Base-by-base conservation (phyloP, 805 yeast genomes). In the Nakazawaea populi region DNA sequence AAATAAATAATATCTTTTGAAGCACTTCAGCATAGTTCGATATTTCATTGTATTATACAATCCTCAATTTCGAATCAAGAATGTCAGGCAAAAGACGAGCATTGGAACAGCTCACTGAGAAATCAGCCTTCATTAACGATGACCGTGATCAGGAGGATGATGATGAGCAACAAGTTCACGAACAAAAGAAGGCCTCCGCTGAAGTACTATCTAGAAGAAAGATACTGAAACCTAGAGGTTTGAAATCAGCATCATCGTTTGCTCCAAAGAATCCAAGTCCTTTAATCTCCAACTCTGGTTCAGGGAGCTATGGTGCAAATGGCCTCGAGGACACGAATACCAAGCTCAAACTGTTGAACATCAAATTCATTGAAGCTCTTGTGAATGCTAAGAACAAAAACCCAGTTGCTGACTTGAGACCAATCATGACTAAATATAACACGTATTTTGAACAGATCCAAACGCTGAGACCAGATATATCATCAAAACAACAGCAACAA, bases 51-150 rank as follows among this genome's bases (percentile, higher is more conserved):
- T 3, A 18, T 18, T 18, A 18, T 18, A 18, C 2, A 18, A 18
- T 3, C 24, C 24, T 18, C 24, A 18, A 18, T 18, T 18, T 18
- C 24, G 24, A 18, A 18, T 18, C 24, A 18, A 29, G 8, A 28
- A 82, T 81, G 87, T 75, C 84, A 30, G 70, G 69, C 2, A 89
- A 89, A 65, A 76, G 96, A 67, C 69, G 75, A 50, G 89, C 90
- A 24, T 77, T 73, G 47, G 66, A 72, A 24, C 96, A 89, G 65
- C 70, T 88, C 46, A 66, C 68, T 0, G 39, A 37, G 4, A 76
- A 82, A 14, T 76, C 77, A 55, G 89, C 83, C 51, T 69, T 9
- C 35, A 32, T 32, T 8, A 11, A 66, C 31, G 60, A 61, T 4
- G 62, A 58, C 31, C 48, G 47, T 48, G 32, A 63, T 54, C n/a